Percentiles rank a stretch among this genome's conserved stretches.
Evolutionary conservation across 768 basidiomycete species (phyloP).

Genomic region (Arthromyces matolae): DNA sequence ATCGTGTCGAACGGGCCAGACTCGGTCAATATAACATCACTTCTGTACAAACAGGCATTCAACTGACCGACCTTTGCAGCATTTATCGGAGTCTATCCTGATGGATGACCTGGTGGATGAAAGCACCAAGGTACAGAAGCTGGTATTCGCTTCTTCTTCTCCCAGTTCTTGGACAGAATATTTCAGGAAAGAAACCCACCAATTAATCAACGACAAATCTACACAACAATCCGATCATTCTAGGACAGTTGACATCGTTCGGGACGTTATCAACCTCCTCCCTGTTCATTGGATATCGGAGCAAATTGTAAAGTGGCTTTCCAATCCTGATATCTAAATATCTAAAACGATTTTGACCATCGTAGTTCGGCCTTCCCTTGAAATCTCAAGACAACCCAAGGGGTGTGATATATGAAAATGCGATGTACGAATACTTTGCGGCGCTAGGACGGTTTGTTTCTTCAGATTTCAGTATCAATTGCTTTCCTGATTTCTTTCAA

Average conservation of each 20-base stretch:
- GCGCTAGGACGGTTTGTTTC: constrained; percentile 46
- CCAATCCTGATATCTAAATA: background rate
- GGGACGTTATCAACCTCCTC: constrained; percentile 61
- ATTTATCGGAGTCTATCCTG: constrained; percentile 1
- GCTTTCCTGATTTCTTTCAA: constrained; percentile 13
- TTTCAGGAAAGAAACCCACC: constrained; percentile 30
- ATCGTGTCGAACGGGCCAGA: constrained; percentile 24
- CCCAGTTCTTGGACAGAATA: constrained; percentile 20
- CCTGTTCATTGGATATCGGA: constrained; percentile 61
- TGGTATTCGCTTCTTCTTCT: constrained; percentile 4
- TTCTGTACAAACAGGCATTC: background rate
- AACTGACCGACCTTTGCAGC: constrained; percentile 2
- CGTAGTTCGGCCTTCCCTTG: constrained; percentile 43
- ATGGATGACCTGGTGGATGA: constrained; percentile 3
- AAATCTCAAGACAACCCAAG: constrained; percentile 28
- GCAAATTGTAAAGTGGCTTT: constrained; percentile 39
- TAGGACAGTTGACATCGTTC: constrained; percentile 54
- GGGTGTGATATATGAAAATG: constrained; percentile 37
- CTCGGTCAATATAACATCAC: too few species aligned
- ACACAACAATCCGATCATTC: constrained; percentile 22
- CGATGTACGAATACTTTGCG: constrained; percentile 39
- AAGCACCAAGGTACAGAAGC: constrained; percentile 10
- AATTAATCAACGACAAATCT: constrained; percentile 34
- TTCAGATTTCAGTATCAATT: background rate
- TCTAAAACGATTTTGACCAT: background rate